A percentile compares a stretch with the other conserved stretches of the same genome.
phyloP scores from a whole-genome alignment of 73 alveolate genomes.

The Paramecium pentaurelia region DNA sequence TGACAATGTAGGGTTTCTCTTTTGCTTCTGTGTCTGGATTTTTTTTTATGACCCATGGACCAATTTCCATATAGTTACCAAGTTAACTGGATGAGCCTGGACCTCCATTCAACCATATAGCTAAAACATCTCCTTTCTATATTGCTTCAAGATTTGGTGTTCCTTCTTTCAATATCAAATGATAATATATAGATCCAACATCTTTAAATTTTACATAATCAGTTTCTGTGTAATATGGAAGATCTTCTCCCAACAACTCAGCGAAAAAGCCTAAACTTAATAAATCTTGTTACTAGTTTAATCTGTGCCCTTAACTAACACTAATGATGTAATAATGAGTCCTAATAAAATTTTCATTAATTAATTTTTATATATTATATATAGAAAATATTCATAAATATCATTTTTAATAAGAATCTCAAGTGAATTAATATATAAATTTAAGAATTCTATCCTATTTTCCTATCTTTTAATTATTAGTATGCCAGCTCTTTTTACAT shows the following conservation, averaged over 20 bases:
- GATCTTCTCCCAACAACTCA: not conserved
- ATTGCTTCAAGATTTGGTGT: not conserved
- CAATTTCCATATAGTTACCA: slow-evolving; percentile 60
- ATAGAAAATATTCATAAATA: not conserved
- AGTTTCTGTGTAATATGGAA: slow-evolving; percentile 27
- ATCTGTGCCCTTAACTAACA: not conserved
- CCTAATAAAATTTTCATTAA: not conserved
- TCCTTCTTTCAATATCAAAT: not conserved
- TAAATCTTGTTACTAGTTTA: not conserved
- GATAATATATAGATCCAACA: not conserved
- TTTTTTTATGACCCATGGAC: slow-evolving; percentile 27
- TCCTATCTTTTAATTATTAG: not conserved
- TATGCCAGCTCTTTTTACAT: not conserved
- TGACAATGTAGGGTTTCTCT: not conserved
- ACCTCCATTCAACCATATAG: slow-evolving; percentile 63
- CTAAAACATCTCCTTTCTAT: not conserved
- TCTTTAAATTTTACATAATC: not conserved
- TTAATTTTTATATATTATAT: not conserved
- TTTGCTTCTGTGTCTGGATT: not conserved
- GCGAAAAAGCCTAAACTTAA: not conserved
- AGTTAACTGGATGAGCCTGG: slow-evolving; percentile 60
- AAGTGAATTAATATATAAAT: no score
- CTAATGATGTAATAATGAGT: not conserved
- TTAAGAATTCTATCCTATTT: not conserved
- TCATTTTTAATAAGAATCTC: not conserved